Evolutionary conservation across 305 asterid species (phyloP).

Genomic region (Rubia balearica): DNA sequence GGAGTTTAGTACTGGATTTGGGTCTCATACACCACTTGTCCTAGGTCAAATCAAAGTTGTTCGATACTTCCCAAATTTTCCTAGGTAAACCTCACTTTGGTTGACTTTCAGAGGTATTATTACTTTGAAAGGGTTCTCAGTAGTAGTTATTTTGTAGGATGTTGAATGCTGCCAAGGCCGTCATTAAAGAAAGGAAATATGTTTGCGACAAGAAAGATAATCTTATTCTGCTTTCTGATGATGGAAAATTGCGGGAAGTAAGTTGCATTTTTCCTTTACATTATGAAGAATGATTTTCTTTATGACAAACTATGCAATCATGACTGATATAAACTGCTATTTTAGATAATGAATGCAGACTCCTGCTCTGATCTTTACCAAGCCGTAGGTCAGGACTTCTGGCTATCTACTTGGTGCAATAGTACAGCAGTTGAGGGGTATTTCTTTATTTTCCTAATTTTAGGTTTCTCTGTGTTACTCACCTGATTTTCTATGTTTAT

Average conservation of each 20-base stretch:
- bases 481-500: neutral
- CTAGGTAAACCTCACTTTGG: conserved; percentile 45
- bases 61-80: conserved; percentile 72
- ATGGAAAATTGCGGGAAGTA: conserved; percentile 74
- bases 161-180: conserved; percentile 62
- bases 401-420: conserved; percentile 89
- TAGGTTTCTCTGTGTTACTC: conserved; percentile 6
- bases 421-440: conserved; percentile 79
- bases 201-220: conserved; percentile 60
- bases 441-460: conserved; percentile 3
- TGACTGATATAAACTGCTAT: conserved; percentile 16
- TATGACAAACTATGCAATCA: neutral
- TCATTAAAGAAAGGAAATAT: conserved; percentile 66
- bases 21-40: conserved; percentile 84
- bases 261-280: conserved; percentile 23
- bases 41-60: conserved; percentile 87
- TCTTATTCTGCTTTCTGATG: conserved; percentile 60
- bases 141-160: conserved; percentile 46
- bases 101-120: conserved; percentile 4
- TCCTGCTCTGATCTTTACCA: conserved; percentile 80
- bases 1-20: conserved; percentile 87
- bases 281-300: neutral
- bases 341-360: conserved; percentile 77
- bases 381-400: conserved; percentile 83
- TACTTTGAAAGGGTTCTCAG: conserved; percentile 18